Conservation (phyloP, 208 protist species). For the Leishmania mexicana region DNA sequence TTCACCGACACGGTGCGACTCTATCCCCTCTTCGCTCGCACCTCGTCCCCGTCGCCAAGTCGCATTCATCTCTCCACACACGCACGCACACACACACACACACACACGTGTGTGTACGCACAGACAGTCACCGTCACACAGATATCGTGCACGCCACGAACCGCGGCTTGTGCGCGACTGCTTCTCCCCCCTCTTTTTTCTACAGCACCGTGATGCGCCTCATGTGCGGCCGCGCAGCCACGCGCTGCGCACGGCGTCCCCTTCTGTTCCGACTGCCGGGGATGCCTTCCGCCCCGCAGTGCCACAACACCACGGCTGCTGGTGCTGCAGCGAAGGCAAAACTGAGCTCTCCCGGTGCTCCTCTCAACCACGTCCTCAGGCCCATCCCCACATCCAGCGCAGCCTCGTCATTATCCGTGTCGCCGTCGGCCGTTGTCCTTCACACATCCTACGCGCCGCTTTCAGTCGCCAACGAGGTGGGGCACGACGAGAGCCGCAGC, state of each 20-base stretch:
- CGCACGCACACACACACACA: not conserved
- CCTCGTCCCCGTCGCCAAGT: not conserved
- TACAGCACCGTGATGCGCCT: not conserved
- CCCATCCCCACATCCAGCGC: not conserved
- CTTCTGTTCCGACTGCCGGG: not conserved
- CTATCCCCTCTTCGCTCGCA: not conserved
- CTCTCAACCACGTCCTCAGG: constrained; percentile 13
- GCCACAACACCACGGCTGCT: not conserved
- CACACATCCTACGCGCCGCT: constrained; percentile 18
- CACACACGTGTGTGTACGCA: not conserved
- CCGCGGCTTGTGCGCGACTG: not conserved
- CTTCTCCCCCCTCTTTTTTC: not conserved
- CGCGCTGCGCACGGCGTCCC: not conserved
- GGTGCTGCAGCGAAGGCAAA: not conserved
- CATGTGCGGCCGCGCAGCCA: not conserved
- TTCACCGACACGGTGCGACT: not conserved
- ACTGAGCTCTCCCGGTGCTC: constrained; percentile 16
- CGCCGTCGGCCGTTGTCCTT: constrained; percentile 6
- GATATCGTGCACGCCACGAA: not conserved
- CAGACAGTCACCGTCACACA: not conserved
- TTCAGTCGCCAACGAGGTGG: not conserved
- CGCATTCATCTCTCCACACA: not conserved
- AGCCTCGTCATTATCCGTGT: not conserved
- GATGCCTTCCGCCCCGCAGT: not conserved
- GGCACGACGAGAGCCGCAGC: constrained; percentile 1